phyloP scores from a whole-genome alignment of 768 basidiomycete species.

The Dentipellis fragilis region DNA sequence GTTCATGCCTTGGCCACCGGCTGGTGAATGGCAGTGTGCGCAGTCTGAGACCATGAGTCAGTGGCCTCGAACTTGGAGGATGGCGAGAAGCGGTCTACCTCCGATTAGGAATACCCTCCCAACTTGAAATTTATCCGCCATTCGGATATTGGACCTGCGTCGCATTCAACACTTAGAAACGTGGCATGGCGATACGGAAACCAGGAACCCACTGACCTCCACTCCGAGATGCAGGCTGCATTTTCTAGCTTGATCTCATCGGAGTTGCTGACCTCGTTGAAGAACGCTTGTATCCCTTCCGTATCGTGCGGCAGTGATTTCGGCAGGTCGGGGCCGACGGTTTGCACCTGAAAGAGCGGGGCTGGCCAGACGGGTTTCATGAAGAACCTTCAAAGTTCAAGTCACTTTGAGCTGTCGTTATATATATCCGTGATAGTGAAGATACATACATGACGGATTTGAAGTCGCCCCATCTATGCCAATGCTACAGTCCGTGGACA shows the following conservation, averaged over 20 bases:
- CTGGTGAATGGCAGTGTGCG: constrained; percentile 37
- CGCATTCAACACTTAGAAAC: background rate
- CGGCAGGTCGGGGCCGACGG: constrained; percentile 6
- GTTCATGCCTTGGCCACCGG: constrained; percentile 27
- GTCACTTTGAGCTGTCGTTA: too few relatives aligned
- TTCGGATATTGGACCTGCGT: constrained; percentile 35
- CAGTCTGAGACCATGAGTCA: constrained; percentile 25
- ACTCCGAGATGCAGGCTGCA: constrained; percentile 6
- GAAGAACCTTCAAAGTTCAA: background rate
- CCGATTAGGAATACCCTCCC: constrained; percentile 39
- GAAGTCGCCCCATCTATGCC: constrained; percentile 15
- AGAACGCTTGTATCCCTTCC: constrained; percentile 6
- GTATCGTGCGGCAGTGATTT: background rate
- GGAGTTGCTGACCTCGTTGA: background rate
- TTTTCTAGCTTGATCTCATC: constrained; percentile 2
- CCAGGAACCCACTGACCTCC: background rate
- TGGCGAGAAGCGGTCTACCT: constrained; percentile 20
- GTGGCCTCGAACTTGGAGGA: too few relatives aligned
- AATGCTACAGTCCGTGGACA: constrained; percentile 1
- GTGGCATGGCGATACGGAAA: background rate
- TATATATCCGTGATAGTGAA: background rate
- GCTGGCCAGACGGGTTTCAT: constrained; percentile 7
- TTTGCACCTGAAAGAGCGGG: constrained; percentile 7
- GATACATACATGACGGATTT: constrained; percentile 1
- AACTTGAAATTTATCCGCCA: constrained; percentile 30